Evolutionary conservation across 2,329 filamentous ascomycete genomes (phyloP).

Genomic region (Ophiostoma australiae): DNA sequence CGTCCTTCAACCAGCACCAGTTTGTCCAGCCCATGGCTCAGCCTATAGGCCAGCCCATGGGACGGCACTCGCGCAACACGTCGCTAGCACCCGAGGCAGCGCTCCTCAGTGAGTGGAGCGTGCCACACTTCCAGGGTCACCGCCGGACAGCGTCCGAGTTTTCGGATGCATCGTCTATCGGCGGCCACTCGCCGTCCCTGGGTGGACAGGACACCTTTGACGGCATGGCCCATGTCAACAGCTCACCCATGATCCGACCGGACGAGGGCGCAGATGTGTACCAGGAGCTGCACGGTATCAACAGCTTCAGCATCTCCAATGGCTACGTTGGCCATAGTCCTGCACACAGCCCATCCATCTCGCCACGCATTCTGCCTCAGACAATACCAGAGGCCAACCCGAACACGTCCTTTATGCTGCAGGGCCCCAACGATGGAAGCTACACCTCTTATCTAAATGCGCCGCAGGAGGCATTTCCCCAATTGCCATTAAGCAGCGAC

Average conservation of each 20-base stretch:
- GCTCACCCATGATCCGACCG: conserved; percentile 74
- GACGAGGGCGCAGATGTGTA: conserved; percentile 62
- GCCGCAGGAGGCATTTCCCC: conserved; percentile 50
- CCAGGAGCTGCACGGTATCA: conserved; percentile 71
- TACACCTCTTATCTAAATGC: conserved; percentile 43
- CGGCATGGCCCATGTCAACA: conserved; percentile 60
- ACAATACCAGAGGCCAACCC: conserved; percentile 50
- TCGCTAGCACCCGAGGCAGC: conserved; percentile 56
- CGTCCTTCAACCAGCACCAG: conserved; percentile 52
- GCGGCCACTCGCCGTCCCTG: conserved; percentile 72
- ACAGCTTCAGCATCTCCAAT: conserved; percentile 75
- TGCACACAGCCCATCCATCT: conserved; percentile 66
- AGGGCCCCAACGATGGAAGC: conserved; percentile 36
- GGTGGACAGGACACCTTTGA: conserved; percentile 77
- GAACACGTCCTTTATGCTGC: conserved; percentile 40
- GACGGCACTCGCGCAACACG: conserved; percentile 49
- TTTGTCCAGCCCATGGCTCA: conserved; percentile 43
- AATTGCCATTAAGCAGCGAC: conserved; percentile 51
- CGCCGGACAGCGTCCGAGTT: conserved; percentile 83
- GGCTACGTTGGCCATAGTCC: conserved; percentile 65
- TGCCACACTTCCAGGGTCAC: conserved; percentile 68
- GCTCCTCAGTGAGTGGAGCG: conserved; percentile 52
- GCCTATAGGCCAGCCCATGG: conserved; percentile 3
- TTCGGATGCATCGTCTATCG: conserved; percentile 82
- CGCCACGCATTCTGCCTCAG: conserved; percentile 56